Base-by-base conservation (phyloP, 1,139 yeast species). In the Sugiyamaella paludigena region DNA sequence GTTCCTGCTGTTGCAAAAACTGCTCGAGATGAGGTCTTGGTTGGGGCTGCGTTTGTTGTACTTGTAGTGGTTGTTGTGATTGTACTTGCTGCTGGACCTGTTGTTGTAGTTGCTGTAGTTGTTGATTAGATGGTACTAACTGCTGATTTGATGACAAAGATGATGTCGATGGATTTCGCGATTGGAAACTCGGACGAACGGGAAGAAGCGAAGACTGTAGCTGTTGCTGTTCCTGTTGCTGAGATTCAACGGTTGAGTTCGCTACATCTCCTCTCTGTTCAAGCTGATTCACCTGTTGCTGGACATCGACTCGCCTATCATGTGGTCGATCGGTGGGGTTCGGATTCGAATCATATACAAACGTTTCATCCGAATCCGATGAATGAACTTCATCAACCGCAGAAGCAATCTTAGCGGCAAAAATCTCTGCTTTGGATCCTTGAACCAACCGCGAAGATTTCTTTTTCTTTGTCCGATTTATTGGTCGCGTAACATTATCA, bases 371-470 rank as follows among this genome's bases (percentile, higher is more conserved):
- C 37, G 91, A 82, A 64, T 88, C 97, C 36, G 91, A 83, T 40
- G 85, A 80, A 52, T 86, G 89, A 26, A 80, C 88, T 59, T 88
- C 96, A 58, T 87, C 96, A 7, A 91, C 95, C 0, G 98, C 98
- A 55, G 89, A 84, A 7, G 97, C 97, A 54, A 91, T 73, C 59
- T 85, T 85, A 0, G 98, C 97, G 10, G 98, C 98, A 69, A 91
- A 91, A 51, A 87, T 82, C 62, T 91, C 98, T 0, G 96, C 92
- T 63, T 89, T 79, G 4, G 95, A 66, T 11, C 69, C 67, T 27
- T 59, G 60, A 16, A 53, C 59, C 28, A 52, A 49, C 35, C 58
- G 48, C 2, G 55, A 34, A 19, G 49, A 45, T 48, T 58, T 59
- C 51, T 61, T 61, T 54, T 62, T 61, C 49, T 59, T 58, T 32